These are phyloP conservation scores for Durio zibethinus DNA, from an alignment of 345 rosid genomes.

Conservation along the genomic window DNA sequence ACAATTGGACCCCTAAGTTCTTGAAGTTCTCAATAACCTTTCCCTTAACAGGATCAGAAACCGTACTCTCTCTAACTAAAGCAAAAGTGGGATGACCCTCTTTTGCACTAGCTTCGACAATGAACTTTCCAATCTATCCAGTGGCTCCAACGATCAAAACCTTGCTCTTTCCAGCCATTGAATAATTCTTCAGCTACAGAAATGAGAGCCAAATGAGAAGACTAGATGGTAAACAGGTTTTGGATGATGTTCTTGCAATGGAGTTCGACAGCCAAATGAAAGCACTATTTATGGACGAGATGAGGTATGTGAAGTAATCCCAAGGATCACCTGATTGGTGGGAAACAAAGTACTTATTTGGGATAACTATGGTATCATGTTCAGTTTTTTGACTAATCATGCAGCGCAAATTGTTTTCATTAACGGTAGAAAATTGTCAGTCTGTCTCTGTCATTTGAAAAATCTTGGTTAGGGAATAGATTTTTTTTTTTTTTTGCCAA, in stretches of 20 bases:
- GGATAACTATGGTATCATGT: too few species aligned
- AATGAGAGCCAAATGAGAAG: too few species aligned
- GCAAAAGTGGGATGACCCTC: slow-evolving; percentile 62
- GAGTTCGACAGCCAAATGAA: background rate
- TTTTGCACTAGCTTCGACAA: slow-evolving; percentile 55
- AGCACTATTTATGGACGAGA: slow-evolving; percentile 12
- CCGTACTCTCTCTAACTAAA: slow-evolving; percentile 49
- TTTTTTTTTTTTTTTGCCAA: too few species aligned
- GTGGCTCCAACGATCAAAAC: slow-evolving; percentile 68
- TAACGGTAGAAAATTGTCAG: too few species aligned
- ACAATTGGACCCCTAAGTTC: slow-evolving; percentile 50
- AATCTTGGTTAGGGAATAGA: too few species aligned
- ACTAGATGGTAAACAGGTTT: background rate
- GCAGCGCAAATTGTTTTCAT: background rate
- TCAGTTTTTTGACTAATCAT: background rate
- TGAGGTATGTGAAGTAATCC: background rate
- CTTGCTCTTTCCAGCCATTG: slow-evolving; percentile 66
- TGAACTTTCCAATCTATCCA: slow-evolving; percentile 69
- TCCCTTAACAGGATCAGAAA: slow-evolving; percentile 55
- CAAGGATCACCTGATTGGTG: too few species aligned
- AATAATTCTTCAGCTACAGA: background rate
- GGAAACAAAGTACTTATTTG: too few species aligned
- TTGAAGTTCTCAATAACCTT: slow-evolving; percentile 48
- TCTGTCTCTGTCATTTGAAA: too few species aligned
- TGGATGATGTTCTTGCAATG: background rate